Evolutionary conservation across 306 rosid genomes (phyloP).

Genomic region (Quercus bicolor): DNA sequence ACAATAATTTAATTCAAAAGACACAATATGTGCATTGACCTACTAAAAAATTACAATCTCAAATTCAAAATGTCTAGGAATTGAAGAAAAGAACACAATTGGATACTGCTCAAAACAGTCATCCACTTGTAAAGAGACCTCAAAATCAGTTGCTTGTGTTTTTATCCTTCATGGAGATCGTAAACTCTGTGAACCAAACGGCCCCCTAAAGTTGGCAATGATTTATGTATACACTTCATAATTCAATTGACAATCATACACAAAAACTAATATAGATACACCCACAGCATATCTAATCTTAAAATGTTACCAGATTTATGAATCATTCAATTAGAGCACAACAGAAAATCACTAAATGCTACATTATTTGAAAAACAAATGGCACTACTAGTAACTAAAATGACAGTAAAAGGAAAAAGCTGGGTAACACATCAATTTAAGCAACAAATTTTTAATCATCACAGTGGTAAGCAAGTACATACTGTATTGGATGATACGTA

Average conservation of each 20-base stretch:
- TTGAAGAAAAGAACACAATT: too few relatives aligned
- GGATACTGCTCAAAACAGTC: too few relatives aligned
- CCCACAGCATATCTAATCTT: neutral
- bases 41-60: too few relatives aligned
- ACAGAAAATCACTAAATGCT: neutral
- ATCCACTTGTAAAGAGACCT: too few relatives aligned
- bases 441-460: constrained; percentile 15
- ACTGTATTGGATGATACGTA: constrained; percentile 82
- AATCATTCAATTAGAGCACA: neutral
- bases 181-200: neutral
- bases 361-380: neutral
- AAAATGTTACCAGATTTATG: neutral
- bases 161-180: neutral
- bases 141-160: too few relatives aligned
- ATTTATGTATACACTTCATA: neutral
- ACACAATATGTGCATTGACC: too few relatives aligned
- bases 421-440: neutral
- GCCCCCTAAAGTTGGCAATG: neutral
- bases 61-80: too few relatives aligned
- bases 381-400: neutral
- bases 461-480: constrained; percentile 32
- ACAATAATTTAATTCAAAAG: too few relatives aligned
- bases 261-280: neutral
- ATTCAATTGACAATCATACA: neutral
- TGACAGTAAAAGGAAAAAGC: neutral